Evolutionary conservation across 139 green algal species (phyloP).

Genomic region (Chlorella sorokiniana): DNA sequence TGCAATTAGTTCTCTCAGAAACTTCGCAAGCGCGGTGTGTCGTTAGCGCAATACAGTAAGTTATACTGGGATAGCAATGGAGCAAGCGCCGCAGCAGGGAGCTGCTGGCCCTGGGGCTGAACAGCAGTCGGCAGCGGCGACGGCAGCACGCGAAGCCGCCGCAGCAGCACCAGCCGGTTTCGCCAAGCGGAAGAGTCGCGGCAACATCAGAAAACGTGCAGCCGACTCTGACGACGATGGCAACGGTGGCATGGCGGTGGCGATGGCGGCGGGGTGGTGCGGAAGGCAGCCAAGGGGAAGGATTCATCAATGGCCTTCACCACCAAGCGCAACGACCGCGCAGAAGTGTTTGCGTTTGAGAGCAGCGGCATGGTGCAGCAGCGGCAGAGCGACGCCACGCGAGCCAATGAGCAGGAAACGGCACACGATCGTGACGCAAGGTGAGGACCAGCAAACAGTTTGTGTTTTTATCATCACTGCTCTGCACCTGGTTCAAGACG

Average conservation of each 20-base stretch:
- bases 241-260: conserved; percentile 32
- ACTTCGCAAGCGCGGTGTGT: too few species aligned
- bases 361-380: conserved; percentile 53
- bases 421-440: conserved; percentile 75
- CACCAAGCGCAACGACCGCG: conserved; percentile 39
- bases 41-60: neutral
- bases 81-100: neutral
- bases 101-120: neutral
- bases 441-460: conserved; percentile 25
- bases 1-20: too few species aligned
- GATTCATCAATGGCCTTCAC: conserved; percentile 63
- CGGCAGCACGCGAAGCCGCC: conserved; percentile 24
- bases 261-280: conserved; percentile 38
- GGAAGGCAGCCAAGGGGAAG: conserved; percentile 56
- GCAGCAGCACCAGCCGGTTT: conserved; percentile 15
- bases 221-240: conserved; percentile 46
- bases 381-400: conserved; percentile 65
- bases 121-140: neutral
- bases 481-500: neutral
- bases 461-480: neutral
- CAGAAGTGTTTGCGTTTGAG: conserved; percentile 51
- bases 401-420: conserved; percentile 78
- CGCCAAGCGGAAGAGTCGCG: conserved; percentile 47
- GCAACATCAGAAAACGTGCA: conserved; percentile 72
- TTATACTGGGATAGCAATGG: neutral